These are phyloP conservation scores for Ailanthus altissimus DNA, from an alignment of 345 rosid species.

Conservation along the genomic window DNA sequence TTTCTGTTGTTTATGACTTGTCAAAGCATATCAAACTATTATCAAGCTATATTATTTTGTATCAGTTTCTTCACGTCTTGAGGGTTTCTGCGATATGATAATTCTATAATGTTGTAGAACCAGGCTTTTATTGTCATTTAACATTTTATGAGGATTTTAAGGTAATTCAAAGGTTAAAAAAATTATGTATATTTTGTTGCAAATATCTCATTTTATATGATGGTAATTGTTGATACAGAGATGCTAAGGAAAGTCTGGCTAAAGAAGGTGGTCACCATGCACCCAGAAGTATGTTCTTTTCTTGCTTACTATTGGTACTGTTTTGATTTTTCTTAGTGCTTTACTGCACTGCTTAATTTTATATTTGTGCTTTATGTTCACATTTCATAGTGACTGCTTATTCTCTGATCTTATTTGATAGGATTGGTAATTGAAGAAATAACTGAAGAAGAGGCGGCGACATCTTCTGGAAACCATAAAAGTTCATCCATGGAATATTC, in stretches of 20 bases:
- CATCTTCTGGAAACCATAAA: conserved; percentile 38
- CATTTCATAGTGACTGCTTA: background rate
- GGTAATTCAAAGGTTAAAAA: background rate
- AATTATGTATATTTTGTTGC: background rate
- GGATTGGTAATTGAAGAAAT: conserved; percentile 78
- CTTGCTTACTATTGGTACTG: conserved; percentile 2
- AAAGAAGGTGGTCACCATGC: conserved; percentile 52
- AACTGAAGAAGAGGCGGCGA: conserved; percentile 52
- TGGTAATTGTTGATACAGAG: conserved; percentile 40
- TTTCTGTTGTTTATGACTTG: background rate
- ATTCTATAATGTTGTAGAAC: background rate
- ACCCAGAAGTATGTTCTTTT: conserved; percentile 46
- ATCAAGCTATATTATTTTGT: no score
- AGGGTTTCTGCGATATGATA: no score
- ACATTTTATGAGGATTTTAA: background rate
- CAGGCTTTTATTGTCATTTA: background rate
- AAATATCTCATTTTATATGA: conserved; percentile 14
- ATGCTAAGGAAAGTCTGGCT: conserved; percentile 53
- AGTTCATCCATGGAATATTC: conserved; percentile 31
- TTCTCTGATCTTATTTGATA: conserved; percentile 27
- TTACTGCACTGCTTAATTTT: background rate
- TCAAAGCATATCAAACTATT: background rate
- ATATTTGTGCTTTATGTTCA: conserved; percentile 1
- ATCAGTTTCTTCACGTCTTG: no score
- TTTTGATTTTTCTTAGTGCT: conserved; percentile 4